Percentiles rank a stretch among this genome's conserved stretches.
Conservation (phyloP, 2,329 filamentous ascomycete genomes). For the Colletotrichum sublineola region DNA sequence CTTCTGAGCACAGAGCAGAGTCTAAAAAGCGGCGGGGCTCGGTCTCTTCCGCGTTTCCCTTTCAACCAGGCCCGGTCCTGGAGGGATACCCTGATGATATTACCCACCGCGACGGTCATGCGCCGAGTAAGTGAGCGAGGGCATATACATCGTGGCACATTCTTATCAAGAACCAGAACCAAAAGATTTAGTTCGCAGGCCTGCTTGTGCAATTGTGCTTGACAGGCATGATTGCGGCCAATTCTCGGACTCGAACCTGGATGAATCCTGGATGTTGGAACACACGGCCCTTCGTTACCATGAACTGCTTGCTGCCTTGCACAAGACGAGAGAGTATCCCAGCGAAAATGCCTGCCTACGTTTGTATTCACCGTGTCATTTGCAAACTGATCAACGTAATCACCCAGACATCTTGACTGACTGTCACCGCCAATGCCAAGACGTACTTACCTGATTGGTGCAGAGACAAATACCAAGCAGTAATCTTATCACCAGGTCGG, state of each 20-base stretch:
- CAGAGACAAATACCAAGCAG: not conserved
- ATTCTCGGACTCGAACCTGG: not conserved
- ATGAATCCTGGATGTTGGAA: not conserved
- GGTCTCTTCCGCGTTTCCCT: not conserved
- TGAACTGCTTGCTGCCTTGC: not conserved
- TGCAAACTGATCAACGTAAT: not conserved
- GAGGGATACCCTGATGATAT: not conserved
- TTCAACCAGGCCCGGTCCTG: not conserved
- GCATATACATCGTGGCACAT: conserved; percentile 1
- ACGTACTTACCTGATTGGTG: not conserved
- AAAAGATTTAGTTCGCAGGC: not conserved
- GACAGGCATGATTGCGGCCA: not conserved
- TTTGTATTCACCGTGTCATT: not conserved
- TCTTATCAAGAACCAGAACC: not conserved
- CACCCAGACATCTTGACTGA: not conserved
- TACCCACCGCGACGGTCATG: conserved; percentile 3
- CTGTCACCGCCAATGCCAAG: not conserved
- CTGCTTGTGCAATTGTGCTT: too few species aligned
- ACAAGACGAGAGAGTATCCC: not conserved
- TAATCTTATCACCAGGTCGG: not conserved
- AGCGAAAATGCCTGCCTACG: not conserved
- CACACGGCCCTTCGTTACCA: not conserved
- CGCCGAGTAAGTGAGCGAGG: not conserved
- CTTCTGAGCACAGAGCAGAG: not conserved
- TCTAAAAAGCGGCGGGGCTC: not conserved